phyloP scores from a whole-genome alignment of 208 protist species.

The Angomonas ambiguus region DNA sequence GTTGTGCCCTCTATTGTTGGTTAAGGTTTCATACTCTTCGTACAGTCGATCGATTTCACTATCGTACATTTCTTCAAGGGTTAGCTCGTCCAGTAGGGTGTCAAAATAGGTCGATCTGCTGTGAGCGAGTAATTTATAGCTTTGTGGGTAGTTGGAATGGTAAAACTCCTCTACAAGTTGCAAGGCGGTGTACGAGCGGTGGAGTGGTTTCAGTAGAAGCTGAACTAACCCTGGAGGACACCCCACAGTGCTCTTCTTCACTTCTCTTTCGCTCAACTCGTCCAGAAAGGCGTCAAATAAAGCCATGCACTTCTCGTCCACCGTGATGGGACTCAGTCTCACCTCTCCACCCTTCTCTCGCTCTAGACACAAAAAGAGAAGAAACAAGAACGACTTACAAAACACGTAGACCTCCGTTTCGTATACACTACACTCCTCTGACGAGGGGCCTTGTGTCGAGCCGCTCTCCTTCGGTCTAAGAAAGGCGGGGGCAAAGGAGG shows the following conservation, averaged over 20 bases:
- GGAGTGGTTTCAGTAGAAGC: not conserved
- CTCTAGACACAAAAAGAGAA: constrained; percentile 1
- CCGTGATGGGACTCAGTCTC: not conserved
- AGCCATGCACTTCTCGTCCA: not conserved
- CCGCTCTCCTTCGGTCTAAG: not conserved
- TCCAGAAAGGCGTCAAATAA: not conserved
- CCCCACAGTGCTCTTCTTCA: not conserved
- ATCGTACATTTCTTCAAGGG: not conserved
- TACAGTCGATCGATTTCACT: constrained; percentile 1
- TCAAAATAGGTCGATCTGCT: not conserved
- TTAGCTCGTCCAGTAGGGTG: not conserved
- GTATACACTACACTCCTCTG: not conserved
- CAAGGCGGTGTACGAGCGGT: not conserved
- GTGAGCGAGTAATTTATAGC: not conserved
- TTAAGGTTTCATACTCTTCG: not conserved
- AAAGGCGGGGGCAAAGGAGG: constrained; percentile 15
- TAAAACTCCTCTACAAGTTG: not conserved
- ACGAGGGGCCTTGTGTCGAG: not conserved
- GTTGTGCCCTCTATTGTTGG: not conserved
- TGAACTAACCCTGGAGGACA: not conserved
- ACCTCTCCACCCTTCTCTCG: not conserved
- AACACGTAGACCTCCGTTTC: constrained; percentile 10
- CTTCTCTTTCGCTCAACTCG: not conserved
- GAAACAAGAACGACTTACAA: not conserved
- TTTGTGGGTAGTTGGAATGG: not conserved